Conservation (phyloP, 805 yeast species). For the Ogataea haglerorum region DNA sequence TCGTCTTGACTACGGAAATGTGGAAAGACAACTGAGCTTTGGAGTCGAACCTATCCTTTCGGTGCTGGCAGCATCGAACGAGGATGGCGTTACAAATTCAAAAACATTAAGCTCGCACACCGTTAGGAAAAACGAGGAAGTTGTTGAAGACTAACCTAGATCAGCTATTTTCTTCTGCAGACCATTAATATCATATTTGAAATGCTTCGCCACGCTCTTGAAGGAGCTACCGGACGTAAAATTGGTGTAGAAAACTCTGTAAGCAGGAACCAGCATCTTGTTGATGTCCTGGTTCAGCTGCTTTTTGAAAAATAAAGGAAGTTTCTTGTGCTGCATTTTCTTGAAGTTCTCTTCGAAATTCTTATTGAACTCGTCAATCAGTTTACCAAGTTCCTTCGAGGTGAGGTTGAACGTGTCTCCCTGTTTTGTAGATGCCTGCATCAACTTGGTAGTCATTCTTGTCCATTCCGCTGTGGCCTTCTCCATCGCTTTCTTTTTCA, state of each 20-base stretch:
- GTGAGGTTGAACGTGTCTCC: constrained; percentile 45
- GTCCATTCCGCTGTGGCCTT: constrained; percentile 79
- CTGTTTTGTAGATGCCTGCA: constrained; percentile 74
- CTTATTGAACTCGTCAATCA: constrained; percentile 60
- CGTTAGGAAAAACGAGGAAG: constrained; percentile 9
- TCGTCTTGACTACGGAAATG: neutral
- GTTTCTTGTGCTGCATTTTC: constrained; percentile 51
- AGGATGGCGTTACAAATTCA: neutral
- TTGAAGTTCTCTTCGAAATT: constrained; percentile 75
- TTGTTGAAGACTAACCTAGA: constrained; percentile 15
- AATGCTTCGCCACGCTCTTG: constrained; percentile 66
- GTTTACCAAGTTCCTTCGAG: constrained; percentile 79
- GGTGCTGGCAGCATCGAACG: constrained; percentile 10
- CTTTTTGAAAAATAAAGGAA: constrained; percentile 44
- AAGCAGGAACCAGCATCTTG: constrained; percentile 70
- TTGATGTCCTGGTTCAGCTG: constrained; percentile 69
- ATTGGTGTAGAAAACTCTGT: constrained; percentile 80
- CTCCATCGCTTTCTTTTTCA: constrained; percentile 72
- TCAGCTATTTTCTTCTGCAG: constrained; percentile 33
- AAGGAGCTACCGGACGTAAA: constrained; percentile 67
- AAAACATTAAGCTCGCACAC: constrained; percentile 4
- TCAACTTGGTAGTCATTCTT: constrained; percentile 65
- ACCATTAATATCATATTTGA: constrained; percentile 56
- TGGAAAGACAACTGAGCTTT: constrained; percentile 22
- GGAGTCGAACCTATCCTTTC: constrained; percentile 29